Evolutionary conservation across 306 rosid species (phyloP), one percentile per base, ranked within the genome.

Genomic region (Arachis stenosperma): DNA sequence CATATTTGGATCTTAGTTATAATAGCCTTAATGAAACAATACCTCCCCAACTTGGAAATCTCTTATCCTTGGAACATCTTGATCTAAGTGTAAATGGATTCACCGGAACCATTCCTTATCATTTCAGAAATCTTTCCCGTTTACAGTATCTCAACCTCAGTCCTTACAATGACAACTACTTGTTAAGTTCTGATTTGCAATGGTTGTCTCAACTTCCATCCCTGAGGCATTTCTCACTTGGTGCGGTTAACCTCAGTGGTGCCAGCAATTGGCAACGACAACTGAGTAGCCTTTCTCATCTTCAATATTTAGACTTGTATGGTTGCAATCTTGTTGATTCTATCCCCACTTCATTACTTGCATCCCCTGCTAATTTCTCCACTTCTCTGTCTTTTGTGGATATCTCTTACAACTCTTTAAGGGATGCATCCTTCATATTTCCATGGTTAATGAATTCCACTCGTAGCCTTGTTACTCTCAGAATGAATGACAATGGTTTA

Each of bases 391-490:
- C 30, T 2, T 0, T 0, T 13, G 39, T 61, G 61, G 46, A n/a
- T 7, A 9, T 50, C 17, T 0, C 13, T 4, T 0, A 0, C 27
- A 48, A 61, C 37, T n/a, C 40, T 1, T 22, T 68, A 1, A 17
- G 6, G 3, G 33, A 61, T 13, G n/a, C 56, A 14, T 51, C 56
- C 56, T 51, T 51, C 0, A 51, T 51, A 51, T 51, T 51, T 2
- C 22, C 56, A 7, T 69, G 81, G 75, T 6, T 76, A 10, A 9
- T 69, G 7, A 76, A 39, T n/a, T 69, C 46, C 22, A 40, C 8
- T 1, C 7, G 8, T 41, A 50, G 30, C 42, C 70, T 61, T 39
- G 33, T 53, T 7, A 2, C 6, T 8, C 74, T 75, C 4, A 0
- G 0, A 5, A 8, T 75, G 47, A 0, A 14, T 0, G 0, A 1